Conservation (phyloP, 768 basidiomycete genomes). For the Gymnopilus junonius region DNA sequence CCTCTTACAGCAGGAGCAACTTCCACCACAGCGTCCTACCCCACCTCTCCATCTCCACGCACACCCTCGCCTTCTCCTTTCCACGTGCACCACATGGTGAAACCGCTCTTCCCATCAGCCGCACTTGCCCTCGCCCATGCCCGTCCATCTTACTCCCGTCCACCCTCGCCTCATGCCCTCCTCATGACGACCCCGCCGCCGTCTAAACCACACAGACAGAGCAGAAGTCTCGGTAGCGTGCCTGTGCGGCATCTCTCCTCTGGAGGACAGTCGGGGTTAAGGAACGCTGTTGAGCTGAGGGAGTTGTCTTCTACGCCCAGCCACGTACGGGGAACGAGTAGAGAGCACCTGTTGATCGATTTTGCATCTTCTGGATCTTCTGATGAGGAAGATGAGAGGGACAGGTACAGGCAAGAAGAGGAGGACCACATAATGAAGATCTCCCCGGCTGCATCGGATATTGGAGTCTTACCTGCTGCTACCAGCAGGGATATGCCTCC, state of each 20-base stretch:
- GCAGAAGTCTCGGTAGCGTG: conserved; percentile 30
- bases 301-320: not conserved
- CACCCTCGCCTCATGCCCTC: conserved; percentile 25
- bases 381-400: conserved; percentile 14
- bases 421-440: conserved; percentile 9
- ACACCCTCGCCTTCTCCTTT: conserved; percentile 15
- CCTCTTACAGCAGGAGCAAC: conserved; percentile 12
- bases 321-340: conserved; percentile 11
- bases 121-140: too few relatives aligned
- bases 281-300: conserved; percentile 18
- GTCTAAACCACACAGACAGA: conserved; percentile 22
- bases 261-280: conserved; percentile 21
- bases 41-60: conserved; percentile 14
- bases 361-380: conserved; percentile 24
- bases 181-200: conserved; percentile 29
- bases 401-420: conserved; percentile 5
- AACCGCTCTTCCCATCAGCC: conserved; percentile 7
- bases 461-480: conserved; percentile 14
- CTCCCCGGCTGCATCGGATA: conserved; percentile 27
- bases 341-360: conserved; percentile 30
- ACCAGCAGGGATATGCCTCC: not conserved
- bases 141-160: conserved; percentile 14
- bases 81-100: not conserved
- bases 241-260: conserved; percentile 27
- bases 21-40: conserved; percentile 1